Evolutionary conservation across 2,329 filamentous ascomycete genomes (phyloP).

Genomic region (Lecanicillium sp.): DNA sequence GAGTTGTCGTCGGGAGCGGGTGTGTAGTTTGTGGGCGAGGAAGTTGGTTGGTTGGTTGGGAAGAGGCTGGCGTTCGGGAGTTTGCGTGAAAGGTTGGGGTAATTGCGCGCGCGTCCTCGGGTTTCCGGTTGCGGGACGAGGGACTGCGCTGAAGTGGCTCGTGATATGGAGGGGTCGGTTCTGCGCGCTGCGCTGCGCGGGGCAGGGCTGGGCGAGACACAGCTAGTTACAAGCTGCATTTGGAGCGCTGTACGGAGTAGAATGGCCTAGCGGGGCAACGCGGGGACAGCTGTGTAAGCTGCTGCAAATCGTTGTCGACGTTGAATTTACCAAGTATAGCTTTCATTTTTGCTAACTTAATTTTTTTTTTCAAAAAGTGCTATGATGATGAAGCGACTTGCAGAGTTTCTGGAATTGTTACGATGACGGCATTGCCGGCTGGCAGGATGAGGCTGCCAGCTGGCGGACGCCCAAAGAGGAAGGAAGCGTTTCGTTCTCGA

Average conservation of each 20-base stretch:
- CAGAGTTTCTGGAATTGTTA: neutral
- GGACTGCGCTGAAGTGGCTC: too few species aligned
- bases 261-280: too few species aligned
- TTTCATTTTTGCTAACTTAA: neutral
- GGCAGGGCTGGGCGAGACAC: neutral
- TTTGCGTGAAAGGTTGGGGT: too few species aligned
- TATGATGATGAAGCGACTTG: too few species aligned
- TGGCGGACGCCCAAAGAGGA: neutral
- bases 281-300: constrained; percentile 1
- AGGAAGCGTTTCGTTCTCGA: neutral
- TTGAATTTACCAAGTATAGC: neutral
- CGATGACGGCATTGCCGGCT: neutral
- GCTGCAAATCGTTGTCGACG: neutral
- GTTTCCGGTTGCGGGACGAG: too few species aligned
- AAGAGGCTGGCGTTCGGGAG: too few species aligned
- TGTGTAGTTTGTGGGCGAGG: neutral
- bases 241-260: neutral
- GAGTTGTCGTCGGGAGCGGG: neutral
- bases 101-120: too few species aligned
- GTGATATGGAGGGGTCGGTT: constrained; percentile 11
- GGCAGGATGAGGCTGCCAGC: neutral
- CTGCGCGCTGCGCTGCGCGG: too few species aligned
- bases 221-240: too few species aligned
- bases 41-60: too few species aligned
- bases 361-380: too few species aligned